Base-by-base conservation (phyloP, 2,329 filamentous ascomycete species). In the Stemphylium vesicarium region DNA sequence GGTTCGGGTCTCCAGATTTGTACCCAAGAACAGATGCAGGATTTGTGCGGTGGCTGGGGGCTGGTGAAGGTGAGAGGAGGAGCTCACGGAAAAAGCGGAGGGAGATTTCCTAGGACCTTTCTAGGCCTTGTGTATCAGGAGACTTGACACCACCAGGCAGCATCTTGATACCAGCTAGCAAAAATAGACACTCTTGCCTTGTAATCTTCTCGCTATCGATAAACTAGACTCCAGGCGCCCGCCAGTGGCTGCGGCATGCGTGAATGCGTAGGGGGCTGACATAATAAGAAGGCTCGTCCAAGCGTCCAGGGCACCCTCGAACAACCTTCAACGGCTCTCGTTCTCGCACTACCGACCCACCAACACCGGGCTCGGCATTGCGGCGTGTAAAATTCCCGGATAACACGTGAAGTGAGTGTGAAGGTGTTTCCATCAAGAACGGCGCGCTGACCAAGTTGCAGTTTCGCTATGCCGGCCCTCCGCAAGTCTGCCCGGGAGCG, bases 381-480 rank as follows among this genome's bases (percentile, higher is more conserved):
- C 51, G 64, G 64, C 66, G 68, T 56, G 64, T 63, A 57, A 59
- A 61, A 58, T 57, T 54, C 50, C 55, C 59, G 57, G 63, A 62
- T 60, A 68, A 62, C 56, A 69, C 71, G 70, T 68, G 70, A 69
- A 65, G 71, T 70, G 59, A 70, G 60, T 66, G 63, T 62, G 29
- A 57, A 55, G 48, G 44, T 22, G 15, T 36, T 49, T 29, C 33
- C 22, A 15, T 50, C 54, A 53, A 54, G 45, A 53, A 49, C 64
- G 65, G 55, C 63, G 56, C 67, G 66, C 71, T 74, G 53, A 74
- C 64, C 65, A 69, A 68, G 53, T 48, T 56, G 51, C 62, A 73
- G 70, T 65, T 60, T 63, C 66, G 69, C 66, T 61, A 75, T 75
- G 73, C 71, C 75, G 64, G 65, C 74, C 53, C 66, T 74, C 61